A percentile compares a stretch with the other conserved stretches of the same genome.
Conservation (phyloP, 805 yeast species). For the Kluyveromyces starmeri region DNA sequence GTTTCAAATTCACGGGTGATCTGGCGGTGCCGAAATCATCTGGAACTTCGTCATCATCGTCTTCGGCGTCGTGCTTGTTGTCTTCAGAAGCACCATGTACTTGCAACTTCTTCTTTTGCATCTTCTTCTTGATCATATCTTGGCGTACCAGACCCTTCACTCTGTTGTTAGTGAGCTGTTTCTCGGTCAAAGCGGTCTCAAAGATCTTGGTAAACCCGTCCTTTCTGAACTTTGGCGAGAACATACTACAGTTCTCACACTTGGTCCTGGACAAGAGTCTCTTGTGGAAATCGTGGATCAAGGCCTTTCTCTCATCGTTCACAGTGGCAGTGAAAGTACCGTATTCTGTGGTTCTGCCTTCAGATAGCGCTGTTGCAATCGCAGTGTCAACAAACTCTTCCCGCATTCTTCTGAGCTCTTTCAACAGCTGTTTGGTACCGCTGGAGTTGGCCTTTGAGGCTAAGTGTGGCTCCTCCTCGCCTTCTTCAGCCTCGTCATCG, state of each 20-base stretch:
- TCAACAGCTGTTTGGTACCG: slow-evolving; percentile 28
- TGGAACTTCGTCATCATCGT: slow-evolving; percentile 20
- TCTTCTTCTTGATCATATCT: slow-evolving; percentile 47
- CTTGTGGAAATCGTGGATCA: slow-evolving; percentile 67
- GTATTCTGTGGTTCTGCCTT: slow-evolving; percentile 56
- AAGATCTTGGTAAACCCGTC: slow-evolving; percentile 92
- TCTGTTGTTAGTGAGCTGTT: slow-evolving; percentile 73
- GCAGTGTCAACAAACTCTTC: slow-evolving; percentile 62
- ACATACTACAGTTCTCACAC: slow-evolving; percentile 96
- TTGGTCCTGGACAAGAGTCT: slow-evolving; percentile 66
- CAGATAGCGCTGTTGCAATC: slow-evolving; percentile 63
- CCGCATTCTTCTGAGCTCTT: slow-evolving; percentile 49
- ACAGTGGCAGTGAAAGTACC: slow-evolving; percentile 82
- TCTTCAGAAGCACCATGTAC: slow-evolving; percentile 19
- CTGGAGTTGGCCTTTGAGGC: slow-evolving; percentile 33
- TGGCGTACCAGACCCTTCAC: slow-evolving; percentile 71
- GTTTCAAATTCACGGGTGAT: slow-evolving; percentile 42
- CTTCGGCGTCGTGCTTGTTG: slow-evolving; percentile 22
- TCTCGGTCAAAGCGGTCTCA: slow-evolving; percentile 76
- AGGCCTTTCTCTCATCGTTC: slow-evolving; percentile 72
- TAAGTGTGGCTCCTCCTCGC: slow-evolving; percentile 36
- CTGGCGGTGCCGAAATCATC: slow-evolving; percentile 29
- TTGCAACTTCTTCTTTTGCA: slow-evolving; percentile 24
- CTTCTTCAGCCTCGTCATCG: slow-evolving; percentile 39
- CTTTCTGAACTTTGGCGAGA: slow-evolving; percentile 86